Conservation (phyloP, 2,329 filamentous ascomycete species). For the Neocucurbitaria cava region DNA sequence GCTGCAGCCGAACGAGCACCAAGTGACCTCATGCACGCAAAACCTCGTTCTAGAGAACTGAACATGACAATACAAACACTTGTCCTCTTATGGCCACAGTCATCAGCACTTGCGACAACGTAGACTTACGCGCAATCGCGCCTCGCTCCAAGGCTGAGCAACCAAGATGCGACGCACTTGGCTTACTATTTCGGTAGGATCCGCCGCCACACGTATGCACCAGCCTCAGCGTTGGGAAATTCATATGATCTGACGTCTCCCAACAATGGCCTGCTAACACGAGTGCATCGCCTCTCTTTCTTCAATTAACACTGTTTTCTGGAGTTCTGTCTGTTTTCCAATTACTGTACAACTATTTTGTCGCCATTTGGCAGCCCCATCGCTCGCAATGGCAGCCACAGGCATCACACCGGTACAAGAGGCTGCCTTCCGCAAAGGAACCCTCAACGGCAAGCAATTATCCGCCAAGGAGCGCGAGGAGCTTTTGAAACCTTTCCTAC, state of each 20-base stretch:
- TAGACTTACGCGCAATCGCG: slow-evolving; percentile 37
- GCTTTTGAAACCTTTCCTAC: slow-evolving; percentile 61
- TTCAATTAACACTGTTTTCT: neutral
- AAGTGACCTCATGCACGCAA: slow-evolving; percentile 25
- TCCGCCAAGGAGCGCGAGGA: slow-evolving; percentile 57
- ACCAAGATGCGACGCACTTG: slow-evolving; percentile 29
- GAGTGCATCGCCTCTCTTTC: slow-evolving; percentile 8
- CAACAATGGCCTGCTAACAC: slow-evolving; percentile 15
- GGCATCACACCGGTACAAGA: slow-evolving; percentile 40
- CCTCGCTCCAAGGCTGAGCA: slow-evolving; percentile 40
- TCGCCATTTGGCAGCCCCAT: slow-evolving; percentile 1
- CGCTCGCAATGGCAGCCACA: slow-evolving; percentile 41
- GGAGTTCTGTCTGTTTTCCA: neutral
- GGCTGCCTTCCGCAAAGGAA: slow-evolving; percentile 43
- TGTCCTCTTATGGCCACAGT: slow-evolving; percentile 1
- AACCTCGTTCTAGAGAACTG: slow-evolving; percentile 2
- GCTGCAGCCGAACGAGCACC: slow-evolving; percentile 14
- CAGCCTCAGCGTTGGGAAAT: slow-evolving; percentile 36
- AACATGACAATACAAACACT: slow-evolving; percentile 1
- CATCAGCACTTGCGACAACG: slow-evolving; percentile 29
- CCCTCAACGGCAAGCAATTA: slow-evolving; percentile 50
- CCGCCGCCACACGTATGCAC: slow-evolving; percentile 38
- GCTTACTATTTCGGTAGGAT: slow-evolving; percentile 29
- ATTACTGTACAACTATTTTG: slow-evolving; percentile 3
- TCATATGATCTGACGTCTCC: slow-evolving; percentile 26